A percentile compares a stretch with the other conserved stretches of the same genome.
Evolutionary conservation across 495 filamentous ascomycete species (phyloP).

Genomic region (Aspergillus cavernicola): DNA sequence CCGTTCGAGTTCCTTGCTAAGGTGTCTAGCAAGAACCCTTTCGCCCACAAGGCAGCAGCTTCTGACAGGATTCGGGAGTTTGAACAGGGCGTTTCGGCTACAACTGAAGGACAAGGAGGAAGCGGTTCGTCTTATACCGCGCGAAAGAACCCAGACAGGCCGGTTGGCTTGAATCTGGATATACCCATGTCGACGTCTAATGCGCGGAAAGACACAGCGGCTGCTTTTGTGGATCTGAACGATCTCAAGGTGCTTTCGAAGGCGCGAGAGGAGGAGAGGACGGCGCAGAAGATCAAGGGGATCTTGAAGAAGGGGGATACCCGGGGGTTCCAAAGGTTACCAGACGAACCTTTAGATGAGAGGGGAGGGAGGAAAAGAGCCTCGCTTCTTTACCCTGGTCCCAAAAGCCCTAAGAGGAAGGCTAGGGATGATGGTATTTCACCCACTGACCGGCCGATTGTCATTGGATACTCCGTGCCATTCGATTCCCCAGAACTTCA

Average conservation of each 20-base stretch:
- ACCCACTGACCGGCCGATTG: slow-evolving; percentile 68
- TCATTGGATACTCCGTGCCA: slow-evolving; percentile 75
- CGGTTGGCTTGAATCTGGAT: slow-evolving; percentile 57
- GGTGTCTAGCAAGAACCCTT: slow-evolving; percentile 23
- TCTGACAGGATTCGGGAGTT: neutral
- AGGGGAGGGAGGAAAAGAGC: slow-evolving; percentile 8
- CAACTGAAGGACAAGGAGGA: neutral
- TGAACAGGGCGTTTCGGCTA: neutral
- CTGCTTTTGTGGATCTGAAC: slow-evolving; percentile 36
- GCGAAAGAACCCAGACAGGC: slow-evolving; percentile 31
- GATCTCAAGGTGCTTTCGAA: slow-evolving; percentile 38
- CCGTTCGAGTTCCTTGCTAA: slow-evolving; percentile 33
- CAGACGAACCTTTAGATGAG: slow-evolving; percentile 13
- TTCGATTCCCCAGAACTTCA: slow-evolving; percentile 45
- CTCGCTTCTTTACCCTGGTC: slow-evolving; percentile 16
- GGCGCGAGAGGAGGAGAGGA: slow-evolving; percentile 34
- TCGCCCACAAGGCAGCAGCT: slow-evolving; percentile 14
- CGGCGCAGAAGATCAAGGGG: slow-evolving; percentile 23
- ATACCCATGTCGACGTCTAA: slow-evolving; percentile 29
- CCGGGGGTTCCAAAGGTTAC: slow-evolving; percentile 19
- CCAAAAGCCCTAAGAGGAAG: slow-evolving; percentile 21
- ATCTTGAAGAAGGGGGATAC: slow-evolving; percentile 24
- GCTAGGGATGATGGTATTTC: slow-evolving; percentile 56
- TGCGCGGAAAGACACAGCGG: slow-evolving; percentile 12
- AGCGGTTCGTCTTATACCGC: neutral